Percentiles rank a stretch among this genome's conserved stretches.
phyloP scores from a whole-genome alignment of 257 asterid species.

The Scutellaria barbata region DNA sequence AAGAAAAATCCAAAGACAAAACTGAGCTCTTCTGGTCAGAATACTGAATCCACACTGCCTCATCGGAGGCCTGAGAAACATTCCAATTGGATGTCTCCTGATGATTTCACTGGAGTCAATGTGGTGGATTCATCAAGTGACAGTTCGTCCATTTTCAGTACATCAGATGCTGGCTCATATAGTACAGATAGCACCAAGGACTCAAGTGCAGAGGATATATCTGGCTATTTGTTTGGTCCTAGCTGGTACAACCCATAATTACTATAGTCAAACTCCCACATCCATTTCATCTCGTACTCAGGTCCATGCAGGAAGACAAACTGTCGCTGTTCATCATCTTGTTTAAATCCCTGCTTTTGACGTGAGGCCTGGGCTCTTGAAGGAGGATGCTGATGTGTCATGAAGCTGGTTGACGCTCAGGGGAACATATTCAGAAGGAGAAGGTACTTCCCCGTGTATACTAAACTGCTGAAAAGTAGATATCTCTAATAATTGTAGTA shows the following conservation, averaged over 20 bases:
- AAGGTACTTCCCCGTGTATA: constrained; percentile 46
- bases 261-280: not conserved
- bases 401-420: constrained; percentile 16
- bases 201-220: constrained; percentile 56
- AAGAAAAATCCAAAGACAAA: constrained; percentile 45
- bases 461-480: constrained; percentile 39
- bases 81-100: constrained; percentile 39
- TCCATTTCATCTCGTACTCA: constrained; percentile 4
- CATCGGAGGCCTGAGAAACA: constrained; percentile 36
- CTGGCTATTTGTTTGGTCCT: constrained; percentile 62
- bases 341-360: not conserved
- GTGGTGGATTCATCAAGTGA: constrained; percentile 52
- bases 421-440: constrained; percentile 26
- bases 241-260: constrained; percentile 40
- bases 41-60: constrained; percentile 24
- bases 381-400: constrained; percentile 2
- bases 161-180: constrained; percentile 59
- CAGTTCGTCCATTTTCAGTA: constrained; percentile 62
- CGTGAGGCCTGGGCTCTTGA: not conserved
- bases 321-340: not conserved
- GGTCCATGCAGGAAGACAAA: constrained; percentile 16
- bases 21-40: constrained; percentile 33
- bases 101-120: constrained; percentile 36
- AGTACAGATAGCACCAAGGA: constrained; percentile 70
- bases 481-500: constrained; percentile 32